Evolutionary conservation across 2,329 filamentous ascomycete genomes (phyloP).

Genomic region (Aspergillus niger): DNA sequence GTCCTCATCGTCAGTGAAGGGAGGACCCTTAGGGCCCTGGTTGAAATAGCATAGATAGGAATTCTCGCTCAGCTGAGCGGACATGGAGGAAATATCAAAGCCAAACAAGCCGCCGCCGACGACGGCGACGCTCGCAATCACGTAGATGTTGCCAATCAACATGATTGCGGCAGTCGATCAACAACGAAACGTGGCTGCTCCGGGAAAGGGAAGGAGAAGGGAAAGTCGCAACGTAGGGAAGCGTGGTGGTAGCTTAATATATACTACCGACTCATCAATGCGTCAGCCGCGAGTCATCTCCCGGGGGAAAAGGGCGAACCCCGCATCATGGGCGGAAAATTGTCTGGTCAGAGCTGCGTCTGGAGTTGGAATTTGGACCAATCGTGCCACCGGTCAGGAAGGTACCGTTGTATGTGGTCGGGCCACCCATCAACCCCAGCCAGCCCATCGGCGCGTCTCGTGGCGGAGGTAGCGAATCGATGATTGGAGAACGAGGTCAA

Average conservation of each 20-base stretch:
- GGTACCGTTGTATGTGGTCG: slow-evolving; percentile 3
- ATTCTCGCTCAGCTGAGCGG: slow-evolving; percentile 32
- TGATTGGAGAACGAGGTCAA: slow-evolving; percentile 1
- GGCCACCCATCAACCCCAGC: background rate
- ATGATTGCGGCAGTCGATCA: background rate
- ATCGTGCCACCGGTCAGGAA: background rate
- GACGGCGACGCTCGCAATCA: slow-evolving; percentile 58
- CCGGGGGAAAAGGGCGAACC: background rate
- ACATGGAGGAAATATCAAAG: slow-evolving; percentile 42
- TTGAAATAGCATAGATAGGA: slow-evolving; percentile 71
- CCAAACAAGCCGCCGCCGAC: slow-evolving; percentile 37
- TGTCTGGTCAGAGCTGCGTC: background rate
- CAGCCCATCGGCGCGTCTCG: background rate
- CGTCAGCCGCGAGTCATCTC: slow-evolving; percentile 1
- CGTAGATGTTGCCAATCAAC: slow-evolving; percentile 55
- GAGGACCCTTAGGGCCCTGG: slow-evolving; percentile 58
- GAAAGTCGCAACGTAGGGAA: background rate
- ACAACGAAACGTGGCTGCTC: background rate
- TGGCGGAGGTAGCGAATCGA: background rate
- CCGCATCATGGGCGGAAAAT: background rate
- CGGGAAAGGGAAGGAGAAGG: background rate
- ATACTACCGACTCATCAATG: background rate
- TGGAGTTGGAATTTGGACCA: background rate
- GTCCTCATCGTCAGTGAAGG: slow-evolving; percentile 49
- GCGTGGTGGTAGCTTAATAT: background rate